A percentile compares a stretch with the other conserved stretches of the same genome.
These are phyloP conservation scores for Aspergillus pseudonomiae DNA, from an alignment of 2,329 filamentous ascomycete genomes.

Conservation along the genomic window DNA sequence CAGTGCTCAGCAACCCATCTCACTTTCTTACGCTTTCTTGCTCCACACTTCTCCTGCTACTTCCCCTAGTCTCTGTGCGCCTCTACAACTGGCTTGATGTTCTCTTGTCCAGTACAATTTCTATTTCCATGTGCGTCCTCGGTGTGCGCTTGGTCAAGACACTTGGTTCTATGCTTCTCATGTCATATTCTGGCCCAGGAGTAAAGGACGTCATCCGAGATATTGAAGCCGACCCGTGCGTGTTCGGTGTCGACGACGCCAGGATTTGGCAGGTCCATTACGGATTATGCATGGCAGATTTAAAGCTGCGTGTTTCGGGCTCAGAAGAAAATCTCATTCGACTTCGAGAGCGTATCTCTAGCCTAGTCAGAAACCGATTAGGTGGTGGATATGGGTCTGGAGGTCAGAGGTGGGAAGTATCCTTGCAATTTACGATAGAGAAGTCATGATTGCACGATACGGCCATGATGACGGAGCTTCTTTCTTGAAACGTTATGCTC, in stretches of 20 bases:
- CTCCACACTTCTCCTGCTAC: conserved; percentile 74
- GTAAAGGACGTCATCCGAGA: conserved; percentile 79
- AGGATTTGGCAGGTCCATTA: conserved; percentile 99
- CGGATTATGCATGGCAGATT: conserved; percentile 90
- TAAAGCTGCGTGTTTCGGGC: conserved; percentile 75
- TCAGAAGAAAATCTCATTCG: conserved; percentile 73
- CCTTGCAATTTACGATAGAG: conserved; percentile 72
- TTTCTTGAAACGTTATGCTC: neutral
- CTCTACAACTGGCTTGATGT: conserved; percentile 84
- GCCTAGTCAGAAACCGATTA: conserved; percentile 79
- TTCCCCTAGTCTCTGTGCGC: conserved; percentile 79
- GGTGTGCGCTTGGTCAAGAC: conserved; percentile 82
- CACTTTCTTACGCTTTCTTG: conserved; percentile 93
- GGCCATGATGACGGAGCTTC: neutral
- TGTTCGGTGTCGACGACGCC: conserved; percentile 81
- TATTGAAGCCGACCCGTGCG: conserved; percentile 77
- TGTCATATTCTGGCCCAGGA: conserved; percentile 72
- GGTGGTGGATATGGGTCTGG: conserved; percentile 84
- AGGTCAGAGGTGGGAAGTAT: conserved; percentile 89
- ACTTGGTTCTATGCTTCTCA: conserved; percentile 90
- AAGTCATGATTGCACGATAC: conserved; percentile 35
- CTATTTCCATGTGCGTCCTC: conserved; percentile 83
- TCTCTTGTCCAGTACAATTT: conserved; percentile 77
- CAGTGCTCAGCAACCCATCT: conserved; percentile 88
- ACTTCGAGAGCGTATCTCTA: conserved; percentile 74